phyloP scores from a whole-genome alignment of 2,329 filamentous ascomycete species.

The Dothideomycetidae sp. region DNA sequence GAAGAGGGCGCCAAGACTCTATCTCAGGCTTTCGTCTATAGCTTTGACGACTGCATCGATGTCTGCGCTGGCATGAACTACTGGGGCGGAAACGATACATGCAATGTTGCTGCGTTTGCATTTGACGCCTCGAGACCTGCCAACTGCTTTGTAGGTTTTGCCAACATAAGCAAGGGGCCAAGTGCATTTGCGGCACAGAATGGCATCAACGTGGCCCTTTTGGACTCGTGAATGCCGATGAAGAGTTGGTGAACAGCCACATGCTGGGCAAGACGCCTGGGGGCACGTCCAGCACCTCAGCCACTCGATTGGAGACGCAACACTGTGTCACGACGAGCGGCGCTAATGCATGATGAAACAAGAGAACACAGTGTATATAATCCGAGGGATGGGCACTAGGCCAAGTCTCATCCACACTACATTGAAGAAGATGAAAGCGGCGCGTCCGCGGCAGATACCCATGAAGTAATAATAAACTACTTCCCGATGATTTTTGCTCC shows the following conservation, averaged over 20 bases:
- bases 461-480: not conserved
- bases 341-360: not conserved
- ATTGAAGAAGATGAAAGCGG: not conserved
- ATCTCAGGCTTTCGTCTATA: constrained; percentile 22
- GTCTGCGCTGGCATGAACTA: constrained; percentile 22
- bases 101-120: constrained; percentile 21
- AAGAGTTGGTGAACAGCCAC: no score
- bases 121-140: constrained; percentile 16
- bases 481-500: no score
- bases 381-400: not conserved
- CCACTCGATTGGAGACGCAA: no score
- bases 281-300: no score
- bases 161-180: constrained; percentile 8
- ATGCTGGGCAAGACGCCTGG: no score
- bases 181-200: constrained; percentile 6
- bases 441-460: not conserved
- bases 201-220: constrained; percentile 11
- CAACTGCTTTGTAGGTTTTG: constrained; percentile 21
- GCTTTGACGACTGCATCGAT: constrained; percentile 24
- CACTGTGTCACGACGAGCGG: no score
- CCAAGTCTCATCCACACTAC: not conserved
- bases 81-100: constrained; percentile 14
- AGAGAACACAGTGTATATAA: not conserved
- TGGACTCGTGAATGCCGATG: constrained; percentile 1
- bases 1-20: constrained; percentile 10